Percentiles rank a stretch among this genome's conserved stretches.
Conservation (phyloP, 257 asterid species). For the Buddleja alternifolia region DNA sequence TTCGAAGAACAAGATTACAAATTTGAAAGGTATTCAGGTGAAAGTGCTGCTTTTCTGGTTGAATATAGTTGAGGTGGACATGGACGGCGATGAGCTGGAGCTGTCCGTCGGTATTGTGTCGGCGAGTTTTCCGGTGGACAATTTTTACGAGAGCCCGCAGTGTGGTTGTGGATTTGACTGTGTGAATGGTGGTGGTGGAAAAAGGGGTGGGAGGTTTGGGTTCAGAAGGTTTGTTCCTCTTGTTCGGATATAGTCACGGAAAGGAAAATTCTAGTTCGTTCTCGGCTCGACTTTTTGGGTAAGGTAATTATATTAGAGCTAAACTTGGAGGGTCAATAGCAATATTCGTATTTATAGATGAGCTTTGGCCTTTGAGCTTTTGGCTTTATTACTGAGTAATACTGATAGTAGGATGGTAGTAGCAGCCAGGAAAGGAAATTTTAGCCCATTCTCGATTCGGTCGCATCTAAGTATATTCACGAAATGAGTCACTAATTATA, state of each 20-base stretch:
- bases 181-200: constrained; percentile 18
- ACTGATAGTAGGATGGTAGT: too few relatives aligned
- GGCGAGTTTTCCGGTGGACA: constrained; percentile 57
- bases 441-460: too few relatives aligned
- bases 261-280: too few relatives aligned
- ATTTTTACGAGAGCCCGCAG: constrained; percentile 66
- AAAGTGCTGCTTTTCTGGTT: constrained; percentile 67
- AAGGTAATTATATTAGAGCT: too few relatives aligned
- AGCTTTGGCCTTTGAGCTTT: too few relatives aligned
- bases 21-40: constrained; percentile 71
- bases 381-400: too few relatives aligned
- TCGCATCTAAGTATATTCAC: too few relatives aligned
- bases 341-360: too few relatives aligned
- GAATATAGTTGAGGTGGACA: constrained; percentile 56
- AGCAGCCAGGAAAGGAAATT: too few relatives aligned
- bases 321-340: too few relatives aligned
- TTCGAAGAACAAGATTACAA: constrained; percentile 36
- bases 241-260: background rate
- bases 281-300: too few relatives aligned
- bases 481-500: too few relatives aligned
- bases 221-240: constrained; percentile 20
- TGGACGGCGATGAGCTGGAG: constrained; percentile 43
- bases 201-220: background rate
- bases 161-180: constrained; percentile 87
- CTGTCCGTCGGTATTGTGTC: constrained; percentile 78